Evolutionary conservation across 1,139 yeast genomes (phyloP), one percentile per base, ranked within the genome.

Genomic region (Blastobotrys ciferrii): DNA sequence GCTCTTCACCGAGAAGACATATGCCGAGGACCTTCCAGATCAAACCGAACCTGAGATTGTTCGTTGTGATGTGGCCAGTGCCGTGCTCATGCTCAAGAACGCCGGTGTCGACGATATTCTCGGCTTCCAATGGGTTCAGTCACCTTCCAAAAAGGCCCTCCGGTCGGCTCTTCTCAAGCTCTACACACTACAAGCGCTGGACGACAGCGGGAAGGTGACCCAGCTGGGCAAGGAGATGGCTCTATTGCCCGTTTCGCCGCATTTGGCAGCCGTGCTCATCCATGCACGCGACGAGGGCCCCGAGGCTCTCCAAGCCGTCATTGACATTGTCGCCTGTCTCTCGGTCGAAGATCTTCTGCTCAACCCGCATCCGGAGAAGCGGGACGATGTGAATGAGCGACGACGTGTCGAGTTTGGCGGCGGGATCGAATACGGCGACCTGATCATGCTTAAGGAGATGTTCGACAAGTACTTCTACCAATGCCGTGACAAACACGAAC

Each of bases 31-130:
- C 17, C 70, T 94, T 39, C 83, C 87, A 0, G 72, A 74, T 47
- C 94, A 88, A 62, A 92, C 95, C 13, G 98, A 91, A 61, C 91
- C 98, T 0, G 98, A 92, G 66, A 91, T 92, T 55, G 74, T 85
- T 54, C 77, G 98, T 58, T 83, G 88, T 48, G 96, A 91, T 60
- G 82, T 92, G 37, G 78, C 92, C 0, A 79, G 88, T 11, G 95
- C 98, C 0, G 78, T 91, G 2, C 70, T 92, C 56, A 84, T 92
- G 70, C 73, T 92, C 55, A 94, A 92, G 64, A 81, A 81, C 51
- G 78, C 88, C 40, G 92, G 94, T 3, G 88, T 91, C 5, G 81
- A 85, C 53, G 95, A 92, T 67, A 77, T 92, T 37, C 68, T 89
- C 42, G 80, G 81, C 49, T 92, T 97, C 91, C 76, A 87, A 13